Evolutionary conservation across 2,329 filamentous ascomycete genomes (phyloP), one percentile per base, ranked within the genome.

Genomic region (Periconia digitata): DNA sequence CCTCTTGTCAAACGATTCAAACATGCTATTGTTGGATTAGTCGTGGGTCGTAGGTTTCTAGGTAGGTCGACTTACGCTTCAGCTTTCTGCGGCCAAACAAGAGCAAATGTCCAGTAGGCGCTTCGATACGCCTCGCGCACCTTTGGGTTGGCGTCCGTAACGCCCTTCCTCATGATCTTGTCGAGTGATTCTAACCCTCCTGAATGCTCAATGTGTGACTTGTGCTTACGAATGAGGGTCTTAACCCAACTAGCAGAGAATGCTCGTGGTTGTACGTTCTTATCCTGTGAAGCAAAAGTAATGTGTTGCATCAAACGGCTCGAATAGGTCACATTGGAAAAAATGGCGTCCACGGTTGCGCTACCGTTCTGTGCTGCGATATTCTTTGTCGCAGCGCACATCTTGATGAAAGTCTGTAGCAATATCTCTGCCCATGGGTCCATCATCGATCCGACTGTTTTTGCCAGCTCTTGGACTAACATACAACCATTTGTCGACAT

Each of bases 341-440:
- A 82, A 44, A 99, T 85, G 17, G 80, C 84, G 56, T 94, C 86
- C n/a, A 96, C 85, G 0, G 89, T 90, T 15, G 76, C 70, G 64
- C 95, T 92, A 44, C 89, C 92, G 55, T 88, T 86, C 63, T 95
- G 86, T 0, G 90, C 90, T 48, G 84, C 85, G 58, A 99, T 96
- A 71, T 95, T 95, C 73, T 99, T 99, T 40, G 92, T 95, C 20
- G 85, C 86, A 8, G 86, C 90, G 56, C 87, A 92, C 54, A 96
- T 82, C 72, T 96, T 96, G 74, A 97, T 85, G 60, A 96, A 84
- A 22, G 84, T 87, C 64, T 96, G 91, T 73, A 97, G 83, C 18
- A 96, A 79, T 43, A 96, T 83, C 72, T 97, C 92, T 7, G 94
- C 87, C 85, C 95, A 89, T 10, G 87, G 82, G 63, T 97, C 92